These are phyloP conservation scores for Gamsiella multidivaricata DNA, from an alignment of 192 early-diverging fungal species.

Conservation along the genomic window DNA sequence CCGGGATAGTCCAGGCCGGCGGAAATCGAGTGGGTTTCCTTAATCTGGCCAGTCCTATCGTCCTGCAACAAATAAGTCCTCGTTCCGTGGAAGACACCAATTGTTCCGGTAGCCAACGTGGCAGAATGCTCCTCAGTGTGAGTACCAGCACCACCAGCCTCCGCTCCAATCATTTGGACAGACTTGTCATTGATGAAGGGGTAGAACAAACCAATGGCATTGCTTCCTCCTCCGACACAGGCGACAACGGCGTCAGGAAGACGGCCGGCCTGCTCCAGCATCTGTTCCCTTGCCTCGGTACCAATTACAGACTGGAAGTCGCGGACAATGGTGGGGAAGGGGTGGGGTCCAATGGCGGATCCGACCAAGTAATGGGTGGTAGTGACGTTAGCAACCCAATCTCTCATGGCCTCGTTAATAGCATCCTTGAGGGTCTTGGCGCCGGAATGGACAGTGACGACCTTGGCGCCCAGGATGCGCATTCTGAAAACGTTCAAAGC, in stretches of 20 bases:
- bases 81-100: constrained; percentile 98
- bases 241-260: constrained; percentile 95
- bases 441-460: constrained; percentile 84
- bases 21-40: constrained; percentile 93
- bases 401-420: constrained; percentile 98
- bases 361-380: constrained; percentile 97
- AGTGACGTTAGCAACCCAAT: constrained; percentile 96
- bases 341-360: constrained; percentile 96
- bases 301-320: constrained; percentile 99
- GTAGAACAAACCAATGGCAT: constrained; percentile 98
- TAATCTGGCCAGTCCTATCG: constrained; percentile 92
- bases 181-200: constrained; percentile 88
- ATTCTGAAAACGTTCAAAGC: constrained; percentile 98
- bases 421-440: constrained; percentile 94
- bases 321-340: constrained; percentile 96
- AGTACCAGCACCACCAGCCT: constrained; percentile 92
- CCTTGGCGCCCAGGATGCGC: constrained; percentile 90
- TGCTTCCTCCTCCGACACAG: constrained; percentile 97
- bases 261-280: constrained; percentile 82
- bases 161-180: constrained; percentile 93
- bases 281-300: constrained; percentile 86
- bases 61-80: constrained; percentile 95
- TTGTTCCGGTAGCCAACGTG: constrained; percentile 83
- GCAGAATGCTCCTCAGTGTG: constrained; percentile 91
- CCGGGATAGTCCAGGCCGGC: constrained; percentile 99